phyloP scores from a whole-genome alignment of 176 grass and related monocot species.

The Chrysopogon serrulatus region DNA sequence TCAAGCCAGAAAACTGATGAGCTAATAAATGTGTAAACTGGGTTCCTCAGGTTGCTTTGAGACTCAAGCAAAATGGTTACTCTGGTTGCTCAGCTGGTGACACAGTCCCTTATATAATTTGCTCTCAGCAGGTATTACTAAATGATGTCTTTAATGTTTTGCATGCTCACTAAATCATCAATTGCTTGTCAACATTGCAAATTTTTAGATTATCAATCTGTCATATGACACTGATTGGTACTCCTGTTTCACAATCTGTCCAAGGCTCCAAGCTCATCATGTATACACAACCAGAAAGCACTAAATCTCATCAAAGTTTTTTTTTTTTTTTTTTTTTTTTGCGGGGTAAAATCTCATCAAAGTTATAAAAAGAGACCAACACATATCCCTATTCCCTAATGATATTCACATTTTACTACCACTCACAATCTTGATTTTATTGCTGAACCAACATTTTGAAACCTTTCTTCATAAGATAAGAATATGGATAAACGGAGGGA shows the following conservation, averaged over 20 bases:
- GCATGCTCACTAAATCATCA: background rate
- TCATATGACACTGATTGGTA: background rate
- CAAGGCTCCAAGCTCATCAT: background rate
- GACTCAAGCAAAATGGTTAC: constrained; percentile 91
- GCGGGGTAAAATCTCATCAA: background rate
- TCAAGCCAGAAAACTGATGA: background rate
- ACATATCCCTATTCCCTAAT: background rate
- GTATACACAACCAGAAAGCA: background rate
- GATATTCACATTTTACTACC: background rate
- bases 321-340: too few relatives aligned
- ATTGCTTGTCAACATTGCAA: background rate
- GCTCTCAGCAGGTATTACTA: constrained; percentile 65
- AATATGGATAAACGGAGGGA: background rate
- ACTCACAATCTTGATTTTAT: background rate
- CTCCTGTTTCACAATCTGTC: background rate
- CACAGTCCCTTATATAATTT: constrained; percentile 96
- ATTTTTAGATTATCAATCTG: background rate
- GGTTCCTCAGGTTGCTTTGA: constrained; percentile 76
- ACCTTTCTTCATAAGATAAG: background rate
- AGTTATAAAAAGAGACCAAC: background rate
- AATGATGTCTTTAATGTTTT: constrained; percentile 12
- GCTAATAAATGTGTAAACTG: background rate
- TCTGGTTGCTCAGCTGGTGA: constrained; percentile 81
- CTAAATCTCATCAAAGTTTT: background rate
- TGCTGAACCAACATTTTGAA: background rate